These are phyloP conservation scores for Didymella lethalis DNA, from an alignment of 2,329 filamentous ascomycete species.

Conservation along the genomic window DNA sequence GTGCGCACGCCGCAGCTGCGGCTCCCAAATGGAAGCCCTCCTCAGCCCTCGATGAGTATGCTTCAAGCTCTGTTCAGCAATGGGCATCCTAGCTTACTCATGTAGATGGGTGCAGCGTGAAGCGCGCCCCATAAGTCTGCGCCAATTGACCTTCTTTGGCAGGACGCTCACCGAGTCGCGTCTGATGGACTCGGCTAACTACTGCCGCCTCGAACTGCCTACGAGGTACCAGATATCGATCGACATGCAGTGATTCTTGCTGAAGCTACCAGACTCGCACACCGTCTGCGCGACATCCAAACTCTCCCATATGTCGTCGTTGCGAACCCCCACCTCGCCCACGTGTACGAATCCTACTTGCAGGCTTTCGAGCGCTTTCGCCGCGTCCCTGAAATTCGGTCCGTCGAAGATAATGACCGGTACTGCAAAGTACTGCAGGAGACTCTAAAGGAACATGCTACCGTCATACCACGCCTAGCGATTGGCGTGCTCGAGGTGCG, in stretches of 20 bases:
- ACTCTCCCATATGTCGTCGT: slow-evolving; percentile 94
- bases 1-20: slow-evolving; percentile 39
- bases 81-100: slow-evolving; percentile 16
- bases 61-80: slow-evolving; percentile 2
- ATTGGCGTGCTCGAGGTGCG: slow-evolving; percentile 94
- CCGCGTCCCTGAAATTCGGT: slow-evolving; percentile 81
- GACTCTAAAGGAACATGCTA: slow-evolving; percentile 85
- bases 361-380: slow-evolving; percentile 93
- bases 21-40: slow-evolving; percentile 67
- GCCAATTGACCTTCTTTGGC: slow-evolving; percentile 97
- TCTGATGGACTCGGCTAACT: slow-evolving; percentile 93
- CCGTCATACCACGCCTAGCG: slow-evolving; percentile 90
- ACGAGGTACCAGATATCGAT: slow-evolving; percentile 65
- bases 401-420: slow-evolving; percentile 85
- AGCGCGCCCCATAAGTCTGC: slow-evolving; percentile 92
- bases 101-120: slow-evolving; percentile 89
- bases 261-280: slow-evolving; percentile 71
- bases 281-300: slow-evolving; percentile 96
- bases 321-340: slow-evolving; percentile 90
- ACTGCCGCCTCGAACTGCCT: slow-evolving; percentile 93
- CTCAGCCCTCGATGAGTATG: slow-evolving; percentile 66
- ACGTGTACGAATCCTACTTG: slow-evolving; percentile 97
- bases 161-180: slow-evolving; percentile 89
- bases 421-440: slow-evolving; percentile 82
- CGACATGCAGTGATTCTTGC: slow-evolving; percentile 1